A percentile compares a stretch with the other conserved stretches of the same genome.
Conservation (phyloP, 352 stramenopile genomes). For the Globisporangium radiosum region DNA sequence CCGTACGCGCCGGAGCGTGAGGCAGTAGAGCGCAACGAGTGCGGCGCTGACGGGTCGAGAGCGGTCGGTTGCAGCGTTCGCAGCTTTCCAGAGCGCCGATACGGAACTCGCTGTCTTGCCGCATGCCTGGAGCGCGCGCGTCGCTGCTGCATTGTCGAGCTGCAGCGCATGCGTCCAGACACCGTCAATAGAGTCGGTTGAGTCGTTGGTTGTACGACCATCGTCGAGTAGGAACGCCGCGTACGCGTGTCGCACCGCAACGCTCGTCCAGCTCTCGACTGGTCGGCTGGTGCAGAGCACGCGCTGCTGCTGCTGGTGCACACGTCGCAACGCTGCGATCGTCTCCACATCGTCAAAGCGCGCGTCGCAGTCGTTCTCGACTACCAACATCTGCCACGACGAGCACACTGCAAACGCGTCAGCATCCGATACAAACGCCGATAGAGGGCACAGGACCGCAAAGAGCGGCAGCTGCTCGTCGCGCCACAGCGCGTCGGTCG, state of each 20-base stretch:
- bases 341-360: conserved; percentile 37
- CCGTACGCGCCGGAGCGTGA: conserved; percentile 59
- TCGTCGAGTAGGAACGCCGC: conserved; percentile 39
- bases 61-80: conserved; percentile 3
- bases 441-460: conserved; percentile 54
- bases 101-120: conserved; percentile 36
- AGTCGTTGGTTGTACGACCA: conserved; percentile 11
- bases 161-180: conserved; percentile 1
- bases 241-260: conserved; percentile 30
- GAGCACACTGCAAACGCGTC: conserved; percentile 38
- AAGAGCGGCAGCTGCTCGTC: conserved; percentile 40
- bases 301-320: conserved; percentile 43
- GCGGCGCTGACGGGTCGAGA: conserved; percentile 27
- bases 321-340: conserved; percentile 30
- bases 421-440: conserved; percentile 43
- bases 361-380: conserved; percentile 59
- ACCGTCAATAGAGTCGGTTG: conserved; percentile 2
- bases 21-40: conserved; percentile 46
- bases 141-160: conserved; percentile 42
- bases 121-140: conserved; percentile 34
- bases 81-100: conserved; percentile 37
- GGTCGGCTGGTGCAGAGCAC: conserved; percentile 58
- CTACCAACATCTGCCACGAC: conserved; percentile 64
- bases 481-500: conserved; percentile 36
- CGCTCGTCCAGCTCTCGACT: conserved; percentile 51